Base-by-base conservation (phyloP, 2,329 filamentous ascomycete genomes). In the Penicillium sp. region DNA sequence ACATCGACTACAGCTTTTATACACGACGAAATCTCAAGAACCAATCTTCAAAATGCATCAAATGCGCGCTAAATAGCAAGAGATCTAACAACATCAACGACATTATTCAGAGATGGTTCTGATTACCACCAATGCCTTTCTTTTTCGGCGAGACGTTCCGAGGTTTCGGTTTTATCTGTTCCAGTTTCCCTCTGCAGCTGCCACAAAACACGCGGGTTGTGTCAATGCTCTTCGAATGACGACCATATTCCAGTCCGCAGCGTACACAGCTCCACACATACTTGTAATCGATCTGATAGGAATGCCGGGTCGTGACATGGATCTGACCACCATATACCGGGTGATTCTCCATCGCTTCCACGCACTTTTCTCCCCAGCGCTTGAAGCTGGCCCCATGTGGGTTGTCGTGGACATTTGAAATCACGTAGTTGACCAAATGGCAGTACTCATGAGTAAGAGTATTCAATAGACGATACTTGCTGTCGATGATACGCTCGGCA, bases 361-460 rank as follows among this genome's bases (percentile, higher is more conserved):
- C 63, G 45, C 65, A 70, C 36, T 60, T 63, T 6, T 44, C 45
- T 1, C 64, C 67, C 77, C 87, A 95, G 1, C 64, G 58, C 62
- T 93, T 89, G 73, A 95, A 95, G 52, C 85, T 83, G 9, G 76
- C 74, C 14, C 89, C 89, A 59, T 95, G 89, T 0, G 88, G 86
- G 44, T 85, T 82, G 39, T 79, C 80, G 29, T 77, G 81, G 23
- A 89, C 70, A 23, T 81, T 79, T 32, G 75, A 82, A 46, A 96
- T 71, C 79, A 96, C 93, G 62, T 90, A 95, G 54, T 88, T 94
- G 29, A 86, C 82, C 1, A 96, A 69, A 58, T 98, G 92, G 62
- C 92, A 96, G 68, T 92, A 96, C 55, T 98, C 92, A 61, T 98
- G 92, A 0, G 90, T 87, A n/a, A 96, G 68, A 0, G 92, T 88